Base-by-base conservation (phyloP, 108 stramenopile genomes). In the Hondaea fermentalgiana region DNA sequence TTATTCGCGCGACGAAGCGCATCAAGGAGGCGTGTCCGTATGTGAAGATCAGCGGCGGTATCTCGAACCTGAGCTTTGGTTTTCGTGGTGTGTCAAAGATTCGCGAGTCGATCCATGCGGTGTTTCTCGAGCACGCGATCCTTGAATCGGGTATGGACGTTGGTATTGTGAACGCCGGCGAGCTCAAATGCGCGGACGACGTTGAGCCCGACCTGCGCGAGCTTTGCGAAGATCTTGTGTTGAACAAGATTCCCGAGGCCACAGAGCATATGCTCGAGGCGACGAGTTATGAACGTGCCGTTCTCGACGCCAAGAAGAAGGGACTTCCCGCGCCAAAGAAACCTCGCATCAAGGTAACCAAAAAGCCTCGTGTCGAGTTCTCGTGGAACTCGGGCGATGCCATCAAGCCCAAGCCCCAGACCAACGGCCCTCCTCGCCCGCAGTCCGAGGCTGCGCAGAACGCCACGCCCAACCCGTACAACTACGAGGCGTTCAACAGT, bases 1-100 rank as follows among this genome's bases (percentile, higher is more conserved):
- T 99, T 89, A 98, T 99, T 95, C 96, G 97, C 60, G 97, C 99
- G 5, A 94, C 93, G 29, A 93, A 93, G 93, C 90, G 72, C 57
- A 99, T 99, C 95, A 99, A 99, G 93, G 97, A 98, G 95, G 60
- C 90, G 28, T 98, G 98, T 91, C 98, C 98, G 10, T 96, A 97
- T 90, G 96, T 95, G 44, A 98, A 98, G 94, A 97, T 99, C 87
- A 96, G 96, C 91, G 99, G 99, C 83, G 99, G 99, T 55, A 97
- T 99, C 55, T 98, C 97, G 43, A 99, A 99, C 95, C 92, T 99
- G 90, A 97, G 96, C 6, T 99, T 99, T 92, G 99, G 99, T 5
- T 99, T 99, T 94, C 96, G 99, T 87, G 94, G 94, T 44, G 93
- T 94, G 23, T 92, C 93, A 88, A 90, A 90, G 94, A 97, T 99